Evolutionary conservation across 2,329 filamentous ascomycete genomes (phyloP).

Genomic region (Daldinia sp.): DNA sequence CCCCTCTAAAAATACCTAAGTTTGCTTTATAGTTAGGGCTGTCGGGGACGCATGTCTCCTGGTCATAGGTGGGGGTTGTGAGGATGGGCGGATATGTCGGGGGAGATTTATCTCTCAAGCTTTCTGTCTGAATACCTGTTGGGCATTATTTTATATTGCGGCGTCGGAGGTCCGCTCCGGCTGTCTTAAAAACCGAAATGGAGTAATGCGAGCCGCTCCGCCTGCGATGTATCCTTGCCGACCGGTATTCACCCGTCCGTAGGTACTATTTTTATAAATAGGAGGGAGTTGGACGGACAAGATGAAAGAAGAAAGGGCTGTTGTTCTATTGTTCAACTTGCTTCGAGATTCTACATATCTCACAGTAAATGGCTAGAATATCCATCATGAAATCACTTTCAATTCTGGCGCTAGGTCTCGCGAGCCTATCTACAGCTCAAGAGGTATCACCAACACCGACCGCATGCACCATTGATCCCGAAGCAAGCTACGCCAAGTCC

Average conservation of each 20-base stretch:
- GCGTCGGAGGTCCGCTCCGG: neutral
- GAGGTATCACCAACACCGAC: conserved; percentile 11
- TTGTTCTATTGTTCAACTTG: neutral
- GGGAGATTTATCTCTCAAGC: neutral
- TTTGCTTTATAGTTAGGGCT: neutral
- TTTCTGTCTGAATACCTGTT: neutral
- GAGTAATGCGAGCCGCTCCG: neutral
- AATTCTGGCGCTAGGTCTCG: neutral
- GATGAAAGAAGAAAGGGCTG: neutral
- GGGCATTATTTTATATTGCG: neutral
- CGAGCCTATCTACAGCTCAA: neutral
- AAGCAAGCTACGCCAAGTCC: conserved; percentile 10
- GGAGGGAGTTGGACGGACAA: neutral
- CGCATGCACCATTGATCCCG: neutral
- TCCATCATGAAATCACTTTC: conserved; percentile 1
- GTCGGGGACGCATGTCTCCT: neutral
- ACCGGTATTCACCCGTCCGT: neutral
- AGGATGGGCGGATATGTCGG: neutral
- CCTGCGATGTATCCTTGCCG: neutral
- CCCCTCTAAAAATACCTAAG: neutral
- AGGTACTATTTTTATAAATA: too few species aligned
- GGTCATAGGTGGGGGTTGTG: neutral
- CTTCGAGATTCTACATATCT: neutral
- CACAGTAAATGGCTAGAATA: neutral
- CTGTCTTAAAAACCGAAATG: neutral